A percentile compares a stretch with the other conserved stretches of the same genome.
phyloP scores from a whole-genome alignment of 768 basidiomycete species.

The Fomitopsis pulvina region DNA sequence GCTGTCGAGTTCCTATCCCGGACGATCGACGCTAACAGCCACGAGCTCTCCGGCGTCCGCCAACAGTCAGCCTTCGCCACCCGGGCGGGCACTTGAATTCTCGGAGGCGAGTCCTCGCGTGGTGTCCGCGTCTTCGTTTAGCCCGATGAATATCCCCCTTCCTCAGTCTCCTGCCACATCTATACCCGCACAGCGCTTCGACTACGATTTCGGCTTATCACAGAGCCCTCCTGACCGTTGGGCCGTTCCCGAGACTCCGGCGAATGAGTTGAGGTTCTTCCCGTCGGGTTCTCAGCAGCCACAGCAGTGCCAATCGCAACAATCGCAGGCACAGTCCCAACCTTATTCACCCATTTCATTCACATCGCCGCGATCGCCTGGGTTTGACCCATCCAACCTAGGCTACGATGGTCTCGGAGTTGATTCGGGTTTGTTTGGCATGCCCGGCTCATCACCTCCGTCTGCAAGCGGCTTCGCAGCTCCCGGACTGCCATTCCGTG shows the following conservation, averaged over 20 bases:
- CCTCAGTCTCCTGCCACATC: constrained; percentile 48
- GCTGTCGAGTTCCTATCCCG: constrained; percentile 32
- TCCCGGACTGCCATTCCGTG: constrained; percentile 76
- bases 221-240: constrained; percentile 23
- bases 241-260: constrained; percentile 12
- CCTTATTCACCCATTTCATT: not conserved
- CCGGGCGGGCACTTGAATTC: constrained; percentile 33
- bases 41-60: constrained; percentile 74
- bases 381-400: constrained; percentile 3
- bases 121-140: constrained; percentile 33
- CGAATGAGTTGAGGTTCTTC: constrained; percentile 19
- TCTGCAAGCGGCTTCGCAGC: constrained; percentile 56
- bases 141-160: constrained; percentile 21
- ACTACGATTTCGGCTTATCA: constrained; percentile 45
- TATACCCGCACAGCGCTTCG: constrained; percentile 36
- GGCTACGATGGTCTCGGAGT: constrained; percentile 6
- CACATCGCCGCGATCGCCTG: not conserved
- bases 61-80: constrained; percentile 61
- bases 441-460: constrained; percentile 35
- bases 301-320: not conserved
- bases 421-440: constrained; percentile 28
- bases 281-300: constrained; percentile 14
- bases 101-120: constrained; percentile 53
- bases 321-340: not conserved
- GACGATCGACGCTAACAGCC: constrained; percentile 43